These are phyloP conservation scores for Trichoderma arundinaceum DNA, from an alignment of 2,329 filamentous ascomycete genomes.

Conservation along the genomic window DNA sequence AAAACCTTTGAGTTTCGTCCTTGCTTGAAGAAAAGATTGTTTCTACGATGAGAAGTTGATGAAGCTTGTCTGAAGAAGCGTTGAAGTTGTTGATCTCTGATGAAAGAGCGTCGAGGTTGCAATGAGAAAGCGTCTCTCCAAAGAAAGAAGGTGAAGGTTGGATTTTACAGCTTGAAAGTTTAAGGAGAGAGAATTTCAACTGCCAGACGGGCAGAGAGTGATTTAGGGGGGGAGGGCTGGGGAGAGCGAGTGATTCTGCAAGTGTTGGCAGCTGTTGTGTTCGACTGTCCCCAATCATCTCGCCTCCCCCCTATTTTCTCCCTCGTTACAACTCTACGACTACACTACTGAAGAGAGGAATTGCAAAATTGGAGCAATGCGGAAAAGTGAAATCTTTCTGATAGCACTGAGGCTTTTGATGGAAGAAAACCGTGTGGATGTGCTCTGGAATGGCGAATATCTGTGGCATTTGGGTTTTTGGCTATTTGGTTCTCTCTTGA, in stretches of 20 bases:
- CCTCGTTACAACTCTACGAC: neutral
- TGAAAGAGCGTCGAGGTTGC: neutral
- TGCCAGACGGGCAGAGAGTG: neutral
- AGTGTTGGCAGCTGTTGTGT: constrained; percentile 17
- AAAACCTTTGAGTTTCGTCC: neutral
- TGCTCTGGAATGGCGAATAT: neutral
- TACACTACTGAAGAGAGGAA: neutral
- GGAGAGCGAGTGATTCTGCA: constrained; percentile 4
- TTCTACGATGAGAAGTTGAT: neutral
- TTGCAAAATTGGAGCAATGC: neutral
- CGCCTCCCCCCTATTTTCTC: neutral
- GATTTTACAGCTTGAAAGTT: neutral
- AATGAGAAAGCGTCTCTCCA: neutral
- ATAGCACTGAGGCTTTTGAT: neutral
- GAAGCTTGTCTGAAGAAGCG: neutral
- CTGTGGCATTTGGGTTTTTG: neutral
- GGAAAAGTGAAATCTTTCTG: constrained; percentile 2
- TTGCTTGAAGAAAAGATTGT: neutral
- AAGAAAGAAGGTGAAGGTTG: neutral
- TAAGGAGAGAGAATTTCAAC: neutral
- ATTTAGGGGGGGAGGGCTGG: neutral
- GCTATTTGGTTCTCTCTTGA: neutral
- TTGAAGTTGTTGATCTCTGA: neutral
- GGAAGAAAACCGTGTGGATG: neutral
- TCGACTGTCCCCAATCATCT: neutral